These are phyloP conservation scores for Panaeolus cyanescens DNA, from an alignment of 768 basidiomycete species.

Conservation along the genomic window DNA sequence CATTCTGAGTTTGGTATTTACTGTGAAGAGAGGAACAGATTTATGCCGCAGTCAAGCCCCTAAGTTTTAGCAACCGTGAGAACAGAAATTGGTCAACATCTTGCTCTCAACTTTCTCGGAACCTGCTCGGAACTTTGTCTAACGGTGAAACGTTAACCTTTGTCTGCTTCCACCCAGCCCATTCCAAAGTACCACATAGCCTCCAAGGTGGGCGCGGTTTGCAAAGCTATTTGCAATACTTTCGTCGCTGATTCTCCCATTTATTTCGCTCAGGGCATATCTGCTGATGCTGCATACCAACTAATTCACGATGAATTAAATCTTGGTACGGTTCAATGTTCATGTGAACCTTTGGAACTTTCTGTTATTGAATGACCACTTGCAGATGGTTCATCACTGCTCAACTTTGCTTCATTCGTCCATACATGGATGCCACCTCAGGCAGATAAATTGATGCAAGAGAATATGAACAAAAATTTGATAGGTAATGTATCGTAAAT, in stretches of 20 bases:
- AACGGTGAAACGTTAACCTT: no score
- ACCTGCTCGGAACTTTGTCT: no score
- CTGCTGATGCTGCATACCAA: slow-evolving; percentile 56
- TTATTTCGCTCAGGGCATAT: slow-evolving; percentile 44
- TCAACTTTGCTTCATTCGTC: slow-evolving; percentile 67
- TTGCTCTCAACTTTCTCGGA: no score
- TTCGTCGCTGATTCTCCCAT: neutral
- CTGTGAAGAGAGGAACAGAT: no score
- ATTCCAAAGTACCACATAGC: slow-evolving; percentile 73
- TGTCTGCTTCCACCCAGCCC: no score
- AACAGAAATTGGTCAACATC: no score
- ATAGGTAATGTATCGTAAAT: slow-evolving; percentile 37
- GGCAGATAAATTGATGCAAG: slow-evolving; percentile 54
- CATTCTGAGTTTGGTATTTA: no score
- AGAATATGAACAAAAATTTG: slow-evolving; percentile 69
- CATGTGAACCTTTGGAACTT: neutral
- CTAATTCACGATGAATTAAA: slow-evolving; percentile 61
- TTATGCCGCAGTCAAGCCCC: no score
- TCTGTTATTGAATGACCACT: slow-evolving; percentile 5
- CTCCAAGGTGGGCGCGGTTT: slow-evolving; percentile 38
- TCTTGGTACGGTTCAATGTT: slow-evolving; percentile 56
- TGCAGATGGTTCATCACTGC: slow-evolving; percentile 56
- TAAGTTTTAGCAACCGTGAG: no score
- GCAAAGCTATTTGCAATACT: neutral
- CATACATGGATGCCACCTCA: slow-evolving; percentile 65